phyloP scores from a whole-genome alignment of 805 yeast species.

The Pichia pseudocactophila region DNA sequence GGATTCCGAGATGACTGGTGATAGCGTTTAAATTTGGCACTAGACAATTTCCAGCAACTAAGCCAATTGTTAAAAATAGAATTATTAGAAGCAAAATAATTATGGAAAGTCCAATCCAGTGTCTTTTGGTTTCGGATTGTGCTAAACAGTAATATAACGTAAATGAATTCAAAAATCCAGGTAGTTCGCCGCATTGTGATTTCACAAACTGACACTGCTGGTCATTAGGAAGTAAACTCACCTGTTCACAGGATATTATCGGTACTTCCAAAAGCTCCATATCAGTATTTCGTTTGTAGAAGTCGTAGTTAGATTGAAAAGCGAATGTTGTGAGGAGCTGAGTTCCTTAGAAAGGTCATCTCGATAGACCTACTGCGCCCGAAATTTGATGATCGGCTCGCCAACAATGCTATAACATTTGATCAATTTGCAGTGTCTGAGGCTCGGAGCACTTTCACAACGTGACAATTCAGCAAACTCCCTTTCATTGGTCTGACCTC shows the following conservation, averaged over 20 bases:
- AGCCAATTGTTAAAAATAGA: slow-evolving; percentile 59
- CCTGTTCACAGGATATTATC: slow-evolving; percentile 7
- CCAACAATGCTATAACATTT: too few species aligned
- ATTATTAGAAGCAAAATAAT: slow-evolving; percentile 21
- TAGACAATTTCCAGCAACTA: slow-evolving; percentile 75
- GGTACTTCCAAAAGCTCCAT: not conserved
- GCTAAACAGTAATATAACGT: slow-evolving; percentile 25
- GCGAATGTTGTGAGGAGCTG: too few species aligned
- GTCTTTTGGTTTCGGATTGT: slow-evolving; percentile 8
- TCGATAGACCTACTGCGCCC: too few species aligned
- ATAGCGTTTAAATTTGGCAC: slow-evolving; percentile 75
- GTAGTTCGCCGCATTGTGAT: slow-evolving; percentile 21
- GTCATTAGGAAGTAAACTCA: slow-evolving; percentile 6
- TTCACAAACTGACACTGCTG: slow-evolving; percentile 26
- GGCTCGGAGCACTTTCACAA: too few species aligned
- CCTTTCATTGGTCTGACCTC: too few species aligned
- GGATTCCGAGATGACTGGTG: slow-evolving; percentile 52
- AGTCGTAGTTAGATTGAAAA: too few species aligned
- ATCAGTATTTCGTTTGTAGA: too few species aligned
- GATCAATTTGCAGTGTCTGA: too few species aligned
- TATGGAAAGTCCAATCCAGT: slow-evolving; percentile 18
- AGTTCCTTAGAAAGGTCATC: too few species aligned
- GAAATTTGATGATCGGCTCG: too few species aligned
- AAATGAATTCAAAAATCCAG: slow-evolving; percentile 25
- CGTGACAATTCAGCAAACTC: too few species aligned